A percentile compares a stretch with the other conserved stretches of the same genome.
phyloP scores from a whole-genome alignment of 2,329 filamentous ascomycete genomes.

The Botryotinia narcissicola region DNA sequence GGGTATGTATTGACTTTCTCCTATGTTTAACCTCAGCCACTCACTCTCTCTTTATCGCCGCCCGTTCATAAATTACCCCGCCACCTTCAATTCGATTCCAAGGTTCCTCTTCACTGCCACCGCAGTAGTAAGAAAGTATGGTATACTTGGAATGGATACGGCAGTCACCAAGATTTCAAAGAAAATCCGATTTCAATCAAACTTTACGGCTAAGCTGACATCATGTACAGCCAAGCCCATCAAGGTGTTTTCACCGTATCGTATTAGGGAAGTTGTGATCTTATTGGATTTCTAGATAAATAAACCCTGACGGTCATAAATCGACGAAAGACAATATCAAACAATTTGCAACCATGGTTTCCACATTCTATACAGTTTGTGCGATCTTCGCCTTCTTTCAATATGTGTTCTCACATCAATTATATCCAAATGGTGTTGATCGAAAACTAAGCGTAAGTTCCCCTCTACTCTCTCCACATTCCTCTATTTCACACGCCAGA shows the following conservation, averaged over 20 bases:
- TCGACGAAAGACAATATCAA: neutral
- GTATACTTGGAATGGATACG: neutral
- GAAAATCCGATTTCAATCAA: neutral
- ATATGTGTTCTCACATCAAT: slow-evolving; percentile 5
- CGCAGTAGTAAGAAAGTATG: too few species aligned
- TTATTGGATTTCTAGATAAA: neutral
- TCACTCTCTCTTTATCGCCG: neutral
- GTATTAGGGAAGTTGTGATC: neutral
- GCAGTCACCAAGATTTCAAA: neutral
- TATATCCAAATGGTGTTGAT: neutral
- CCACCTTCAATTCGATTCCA: neutral
- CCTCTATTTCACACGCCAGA: too few species aligned
- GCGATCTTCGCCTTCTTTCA: neutral
- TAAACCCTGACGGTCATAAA: neutral
- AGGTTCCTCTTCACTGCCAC: neutral
- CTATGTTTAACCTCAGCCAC: neutral
- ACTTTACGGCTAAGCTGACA: neutral
- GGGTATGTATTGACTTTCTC: neutral
- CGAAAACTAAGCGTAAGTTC: slow-evolving; percentile 9
- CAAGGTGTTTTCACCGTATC: neutral
- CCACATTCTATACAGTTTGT: slow-evolving; percentile 4
- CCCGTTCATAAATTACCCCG: neutral
- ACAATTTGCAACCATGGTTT: neutral
- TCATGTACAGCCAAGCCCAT: neutral
- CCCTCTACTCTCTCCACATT: neutral